Percentiles rank a stretch among this genome's conserved stretches.
Evolutionary conservation across 768 basidiomycete species (phyloP).

Genomic region (Russula foetens): DNA sequence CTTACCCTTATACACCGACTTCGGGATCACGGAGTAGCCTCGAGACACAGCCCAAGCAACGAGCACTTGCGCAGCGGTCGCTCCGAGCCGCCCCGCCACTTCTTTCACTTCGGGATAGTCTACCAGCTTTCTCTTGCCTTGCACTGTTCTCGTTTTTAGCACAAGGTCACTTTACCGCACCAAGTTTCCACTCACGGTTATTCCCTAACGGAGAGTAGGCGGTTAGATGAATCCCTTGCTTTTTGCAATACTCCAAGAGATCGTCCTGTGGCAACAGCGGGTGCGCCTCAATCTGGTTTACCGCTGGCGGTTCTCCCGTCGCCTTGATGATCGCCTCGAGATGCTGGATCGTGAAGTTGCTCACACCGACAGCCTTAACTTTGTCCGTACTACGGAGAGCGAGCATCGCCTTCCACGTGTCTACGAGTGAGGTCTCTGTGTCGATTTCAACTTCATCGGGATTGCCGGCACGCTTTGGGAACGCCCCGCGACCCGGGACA

Average conservation of each 20-base stretch:
- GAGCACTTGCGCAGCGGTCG: slow-evolving; percentile 73
- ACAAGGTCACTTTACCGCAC: not conserved
- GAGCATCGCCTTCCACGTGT: slow-evolving; percentile 81
- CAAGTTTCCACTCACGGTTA: slow-evolving; percentile 43
- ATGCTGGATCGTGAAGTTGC: slow-evolving; percentile 66
- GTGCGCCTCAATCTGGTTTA: slow-evolving; percentile 81
- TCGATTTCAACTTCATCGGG: slow-evolving; percentile 48
- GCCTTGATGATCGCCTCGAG: slow-evolving; percentile 59
- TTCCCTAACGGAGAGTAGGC: slow-evolving; percentile 72
- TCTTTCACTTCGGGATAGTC: slow-evolving; percentile 54
- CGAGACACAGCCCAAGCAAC: slow-evolving; percentile 72
- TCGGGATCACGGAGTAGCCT: slow-evolving; percentile 79
- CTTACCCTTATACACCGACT: slow-evolving; percentile 58
- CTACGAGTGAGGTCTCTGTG: slow-evolving; percentile 49
- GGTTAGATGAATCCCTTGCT: slow-evolving; percentile 63
- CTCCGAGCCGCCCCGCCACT: slow-evolving; percentile 54
- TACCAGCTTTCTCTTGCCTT: slow-evolving; percentile 56
- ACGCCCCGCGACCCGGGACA: slow-evolving; percentile 40
- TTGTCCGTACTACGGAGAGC: slow-evolving; percentile 59
- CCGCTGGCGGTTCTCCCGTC: slow-evolving; percentile 65
- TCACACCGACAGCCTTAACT: slow-evolving; percentile 69
- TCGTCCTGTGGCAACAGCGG: slow-evolving; percentile 71
- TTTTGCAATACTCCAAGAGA: slow-evolving; percentile 59
- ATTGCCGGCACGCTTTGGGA: slow-evolving; percentile 42
- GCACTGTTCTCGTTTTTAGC: slow-evolving; percentile 31